phyloP scores from a whole-genome alignment of 2,329 filamentous ascomycete species.

The Cladophialophora exuberans region DNA sequence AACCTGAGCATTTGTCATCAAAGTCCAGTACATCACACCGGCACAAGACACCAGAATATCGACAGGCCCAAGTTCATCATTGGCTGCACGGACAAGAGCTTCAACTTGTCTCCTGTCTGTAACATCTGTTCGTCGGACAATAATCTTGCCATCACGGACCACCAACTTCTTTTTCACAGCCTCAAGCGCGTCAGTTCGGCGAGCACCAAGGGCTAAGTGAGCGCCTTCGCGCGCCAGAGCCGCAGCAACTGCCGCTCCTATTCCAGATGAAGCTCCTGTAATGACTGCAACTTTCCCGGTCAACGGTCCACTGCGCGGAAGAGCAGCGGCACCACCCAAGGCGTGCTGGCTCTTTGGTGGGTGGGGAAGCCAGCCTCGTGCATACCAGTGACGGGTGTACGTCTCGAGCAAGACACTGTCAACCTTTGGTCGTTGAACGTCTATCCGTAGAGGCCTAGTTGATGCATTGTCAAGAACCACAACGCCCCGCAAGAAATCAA shows the following conservation, averaged over 20 bases:
- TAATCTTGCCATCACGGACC: constrained; percentile 63
- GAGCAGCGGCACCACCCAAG: constrained; percentile 48
- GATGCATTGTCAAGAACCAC: constrained; percentile 73
- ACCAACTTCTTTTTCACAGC: constrained; percentile 65
- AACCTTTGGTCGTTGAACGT: constrained; percentile 68
- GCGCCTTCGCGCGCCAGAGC: constrained; percentile 48
- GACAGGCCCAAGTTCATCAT: constrained; percentile 67
- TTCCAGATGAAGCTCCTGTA: constrained; percentile 43
- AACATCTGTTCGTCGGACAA: constrained; percentile 73
- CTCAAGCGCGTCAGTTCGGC: constrained; percentile 70
- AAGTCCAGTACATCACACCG: constrained; percentile 86
- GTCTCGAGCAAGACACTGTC: constrained; percentile 72
- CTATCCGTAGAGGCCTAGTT: constrained; percentile 64
- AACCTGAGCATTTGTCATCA: constrained; percentile 76
- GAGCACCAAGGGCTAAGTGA: constrained; percentile 51
- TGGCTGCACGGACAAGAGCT: constrained; percentile 63
- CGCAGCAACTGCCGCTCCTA: constrained; percentile 41
- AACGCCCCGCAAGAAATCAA: constrained; percentile 70
- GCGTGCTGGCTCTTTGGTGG: constrained; percentile 59
- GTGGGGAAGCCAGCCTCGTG: constrained; percentile 72
- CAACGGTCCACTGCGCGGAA: constrained; percentile 57
- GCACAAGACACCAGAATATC: constrained; percentile 81
- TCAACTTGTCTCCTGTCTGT: constrained; percentile 69
- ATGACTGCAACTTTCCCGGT: constrained; percentile 43
- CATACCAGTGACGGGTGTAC: constrained; percentile 79